These are phyloP conservation scores for Penicillium nordicum DNA, from an alignment of 2,329 filamentous ascomycete species.

Conservation along the genomic window DNA sequence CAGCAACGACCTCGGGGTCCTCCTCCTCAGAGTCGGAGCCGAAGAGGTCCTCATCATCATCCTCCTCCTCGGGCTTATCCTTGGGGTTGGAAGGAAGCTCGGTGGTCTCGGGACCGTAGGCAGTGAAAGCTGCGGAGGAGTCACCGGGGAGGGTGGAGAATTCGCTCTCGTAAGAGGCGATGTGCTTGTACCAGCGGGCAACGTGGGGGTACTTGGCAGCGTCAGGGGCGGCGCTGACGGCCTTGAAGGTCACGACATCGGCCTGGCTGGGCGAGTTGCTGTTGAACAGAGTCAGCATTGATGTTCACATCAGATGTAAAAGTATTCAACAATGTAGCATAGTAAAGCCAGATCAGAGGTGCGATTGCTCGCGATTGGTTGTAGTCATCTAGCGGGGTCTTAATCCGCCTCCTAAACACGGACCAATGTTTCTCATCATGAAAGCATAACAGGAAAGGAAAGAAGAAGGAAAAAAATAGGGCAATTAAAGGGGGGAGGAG, in stretches of 20 bases:
- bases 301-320: constrained; percentile 1
- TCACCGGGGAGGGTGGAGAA: constrained; percentile 90
- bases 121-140: constrained; percentile 79
- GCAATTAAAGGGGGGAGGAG: constrained; percentile 11
- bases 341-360: constrained; percentile 60
- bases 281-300: constrained; percentile 15
- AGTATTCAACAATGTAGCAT: constrained; percentile 1
- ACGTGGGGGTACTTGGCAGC: constrained; percentile 87
- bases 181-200: constrained; percentile 99
- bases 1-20: constrained; percentile 76
- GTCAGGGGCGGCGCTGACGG: constrained; percentile 70
- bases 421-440: constrained; percentile 89
- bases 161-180: constrained; percentile 86
- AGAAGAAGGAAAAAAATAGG: constrained; percentile 19
- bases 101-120: constrained; percentile 81
- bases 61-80: constrained; percentile 71
- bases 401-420: constrained; percentile 94
- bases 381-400: constrained; percentile 83
- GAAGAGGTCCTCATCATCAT: constrained; percentile 88
- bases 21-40: constrained; percentile 92
- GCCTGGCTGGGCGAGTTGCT: constrained; percentile 78
- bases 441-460: constrained; percentile 25
- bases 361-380: constrained; percentile 69
- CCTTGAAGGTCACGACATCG: constrained; percentile 94
- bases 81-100: constrained; percentile 81